phyloP scores from a whole-genome alignment of 2,329 filamentous ascomycete genomes.

The Zasmidium cellare region DNA sequence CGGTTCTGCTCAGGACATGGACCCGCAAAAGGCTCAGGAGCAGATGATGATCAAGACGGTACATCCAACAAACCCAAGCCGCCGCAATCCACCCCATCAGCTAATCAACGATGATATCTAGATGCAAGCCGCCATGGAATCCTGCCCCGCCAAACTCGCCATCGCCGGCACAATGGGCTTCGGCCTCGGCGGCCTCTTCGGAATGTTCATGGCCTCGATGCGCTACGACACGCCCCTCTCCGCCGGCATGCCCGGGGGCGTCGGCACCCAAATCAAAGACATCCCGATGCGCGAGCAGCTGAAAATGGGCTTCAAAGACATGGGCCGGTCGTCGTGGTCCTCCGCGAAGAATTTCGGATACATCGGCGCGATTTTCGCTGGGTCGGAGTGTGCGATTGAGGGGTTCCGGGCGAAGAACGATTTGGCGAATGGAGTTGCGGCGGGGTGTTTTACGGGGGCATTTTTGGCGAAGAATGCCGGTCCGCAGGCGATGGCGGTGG shows the following conservation, averaged over 20 bases:
- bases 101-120: slow-evolving; percentile 38
- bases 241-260: slow-evolving; percentile 49
- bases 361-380: slow-evolving; percentile 85
- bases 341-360: slow-evolving; percentile 94
- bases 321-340: slow-evolving; percentile 79
- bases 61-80: slow-evolving; percentile 14
- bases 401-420: slow-evolving; percentile 93
- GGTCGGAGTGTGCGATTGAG: slow-evolving; percentile 95
- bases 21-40: slow-evolving; percentile 42
- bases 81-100: background rate
- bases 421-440: slow-evolving; percentile 79
- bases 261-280: slow-evolving; percentile 50
- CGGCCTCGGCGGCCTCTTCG: slow-evolving; percentile 88
- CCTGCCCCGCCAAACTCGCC: slow-evolving; percentile 82
- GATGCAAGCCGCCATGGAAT: slow-evolving; percentile 87
- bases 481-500: slow-evolving; percentile 81
- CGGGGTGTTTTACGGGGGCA: slow-evolving; percentile 88
- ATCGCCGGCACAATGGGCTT: slow-evolving; percentile 94
- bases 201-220: slow-evolving; percentile 99
- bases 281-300: slow-evolving; percentile 85
- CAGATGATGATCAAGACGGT: slow-evolving; percentile 51
- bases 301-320: slow-evolving; percentile 84
- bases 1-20: slow-evolving; percentile 18
- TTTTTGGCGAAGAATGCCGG: slow-evolving; percentile 84
- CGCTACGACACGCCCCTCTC: slow-evolving; percentile 92